A percentile compares a stretch with the other conserved stretches of the same genome.
Conservation (phyloP, 129 eudicot genomes). For the Chrysanthemum lavandulifolium region DNA sequence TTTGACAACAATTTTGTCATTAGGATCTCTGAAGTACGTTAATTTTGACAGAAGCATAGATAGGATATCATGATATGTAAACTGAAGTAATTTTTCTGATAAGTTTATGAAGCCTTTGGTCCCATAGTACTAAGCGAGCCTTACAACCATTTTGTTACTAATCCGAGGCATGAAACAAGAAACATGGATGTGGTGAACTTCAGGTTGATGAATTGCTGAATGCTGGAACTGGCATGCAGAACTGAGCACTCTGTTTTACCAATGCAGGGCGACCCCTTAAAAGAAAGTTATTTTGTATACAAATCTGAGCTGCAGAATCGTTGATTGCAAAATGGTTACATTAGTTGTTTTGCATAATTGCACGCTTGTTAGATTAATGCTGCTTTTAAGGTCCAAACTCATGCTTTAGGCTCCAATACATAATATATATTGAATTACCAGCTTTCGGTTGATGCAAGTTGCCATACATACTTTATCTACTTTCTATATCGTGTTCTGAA, state of each 20-base stretch:
- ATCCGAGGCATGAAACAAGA: background rate
- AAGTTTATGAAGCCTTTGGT: background rate
- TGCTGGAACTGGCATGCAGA: background rate
- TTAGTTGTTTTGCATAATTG: constrained; percentile 17
- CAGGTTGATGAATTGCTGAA: too few species aligned
- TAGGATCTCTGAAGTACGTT: background rate
- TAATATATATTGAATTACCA: background rate
- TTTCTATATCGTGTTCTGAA: constrained; percentile 27
- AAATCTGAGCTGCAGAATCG: background rate
- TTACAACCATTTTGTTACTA: background rate
- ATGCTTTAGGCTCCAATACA: background rate
- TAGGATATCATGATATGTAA: constrained; percentile 16
- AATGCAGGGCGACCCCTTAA: background rate
- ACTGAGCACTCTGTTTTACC: background rate
- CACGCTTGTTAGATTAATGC: constrained; percentile 7
- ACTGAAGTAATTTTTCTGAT: constrained; percentile 5
- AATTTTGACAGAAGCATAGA: constrained; percentile 1
- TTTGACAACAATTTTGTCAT: too few species aligned
- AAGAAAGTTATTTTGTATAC: background rate
- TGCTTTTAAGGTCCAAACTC: constrained; percentile 6
- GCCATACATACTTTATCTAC: background rate
- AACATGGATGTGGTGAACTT: too few species aligned
- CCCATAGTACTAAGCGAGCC: constrained; percentile 7
- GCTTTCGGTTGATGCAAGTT: constrained; percentile 12
- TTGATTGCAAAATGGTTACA: constrained; percentile 2